These are phyloP conservation scores for Aspergillus awamori DNA, from an alignment of 2,329 filamentous ascomycete species.

Conservation along the genomic window DNA sequence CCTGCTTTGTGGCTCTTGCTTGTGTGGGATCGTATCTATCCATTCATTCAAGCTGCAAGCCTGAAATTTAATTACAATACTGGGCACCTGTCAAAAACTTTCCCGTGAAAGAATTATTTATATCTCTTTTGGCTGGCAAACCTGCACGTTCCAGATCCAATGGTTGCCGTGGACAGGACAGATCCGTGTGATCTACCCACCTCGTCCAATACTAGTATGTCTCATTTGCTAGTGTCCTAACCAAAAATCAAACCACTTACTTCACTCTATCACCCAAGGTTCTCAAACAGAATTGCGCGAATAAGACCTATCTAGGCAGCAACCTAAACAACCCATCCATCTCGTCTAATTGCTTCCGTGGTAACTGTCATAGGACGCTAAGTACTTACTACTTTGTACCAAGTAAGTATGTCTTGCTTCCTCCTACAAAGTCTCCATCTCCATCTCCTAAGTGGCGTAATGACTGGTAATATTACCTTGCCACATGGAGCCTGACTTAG, in stretches of 20 bases:
- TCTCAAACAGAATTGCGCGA: neutral
- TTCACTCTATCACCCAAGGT: neutral
- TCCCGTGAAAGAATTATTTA: neutral
- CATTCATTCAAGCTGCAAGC: neutral
- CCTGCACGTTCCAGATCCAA: conserved; percentile 2
- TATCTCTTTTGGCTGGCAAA: neutral
- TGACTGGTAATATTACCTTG: neutral
- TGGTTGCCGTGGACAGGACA: neutral
- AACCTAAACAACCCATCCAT: neutral
- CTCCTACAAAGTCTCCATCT: neutral
- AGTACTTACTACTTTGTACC: too few relatives aligned
- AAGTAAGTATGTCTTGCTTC: too few relatives aligned
- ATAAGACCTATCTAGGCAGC: neutral
- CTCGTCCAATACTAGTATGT: neutral
- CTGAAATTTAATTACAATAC: neutral
- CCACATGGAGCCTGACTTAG: neutral
- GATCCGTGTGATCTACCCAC: neutral
- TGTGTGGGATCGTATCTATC: too few relatives aligned
- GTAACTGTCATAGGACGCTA: neutral
- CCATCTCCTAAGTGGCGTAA: neutral
- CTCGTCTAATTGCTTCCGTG: neutral
- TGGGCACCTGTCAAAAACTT: neutral
- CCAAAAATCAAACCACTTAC: neutral
- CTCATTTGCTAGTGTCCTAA: neutral
- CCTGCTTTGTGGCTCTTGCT: neutral